Percentiles rank a stretch among this genome's conserved stretches.
Evolutionary conservation across 164 flowering plant species (phyloP).

Genomic region (Houttuynia cordata): DNA sequence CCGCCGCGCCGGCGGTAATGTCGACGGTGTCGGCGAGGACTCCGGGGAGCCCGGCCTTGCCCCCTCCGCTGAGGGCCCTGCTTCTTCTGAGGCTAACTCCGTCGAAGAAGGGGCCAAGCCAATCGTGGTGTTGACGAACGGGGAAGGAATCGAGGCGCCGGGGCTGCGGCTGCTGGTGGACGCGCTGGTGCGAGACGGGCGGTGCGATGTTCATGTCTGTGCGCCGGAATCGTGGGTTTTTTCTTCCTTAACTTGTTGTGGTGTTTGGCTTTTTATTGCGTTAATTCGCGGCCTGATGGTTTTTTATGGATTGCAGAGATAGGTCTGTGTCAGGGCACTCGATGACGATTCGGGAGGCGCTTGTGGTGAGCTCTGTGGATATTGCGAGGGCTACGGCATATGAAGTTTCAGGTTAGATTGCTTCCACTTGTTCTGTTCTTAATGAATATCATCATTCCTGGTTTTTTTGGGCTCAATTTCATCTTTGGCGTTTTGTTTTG

Average conservation of each 20-base stretch:
- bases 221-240: conserved; percentile 85
- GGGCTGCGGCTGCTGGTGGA: conserved; percentile 68
- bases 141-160: conserved; percentile 76
- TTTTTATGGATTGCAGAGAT: conserved; percentile 26
- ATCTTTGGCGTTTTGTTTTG: neutral
- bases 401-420: conserved; percentile 71
- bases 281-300: conserved; percentile 5
- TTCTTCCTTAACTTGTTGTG: neutral
- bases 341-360: conserved; percentile 53
- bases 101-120: conserved; percentile 36
- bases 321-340: conserved; percentile 74
- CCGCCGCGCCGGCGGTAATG: conserved; percentile 28
- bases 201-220: conserved; percentile 66
- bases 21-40: conserved; percentile 7
- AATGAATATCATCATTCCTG: neutral
- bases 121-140: conserved; percentile 66
- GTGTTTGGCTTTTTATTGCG: neutral
- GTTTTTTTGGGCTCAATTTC: no score
- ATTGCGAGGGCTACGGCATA: conserved; percentile 74
- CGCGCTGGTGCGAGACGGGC: conserved; percentile 58
- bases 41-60: conserved; percentile 18
- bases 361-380: conserved; percentile 51
- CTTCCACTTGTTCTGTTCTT: neutral
- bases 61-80: conserved; percentile 11
- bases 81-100: conserved; percentile 6